Conservation (phyloP, 23 red algal species). For the Pyropia haitanensis region DNA sequence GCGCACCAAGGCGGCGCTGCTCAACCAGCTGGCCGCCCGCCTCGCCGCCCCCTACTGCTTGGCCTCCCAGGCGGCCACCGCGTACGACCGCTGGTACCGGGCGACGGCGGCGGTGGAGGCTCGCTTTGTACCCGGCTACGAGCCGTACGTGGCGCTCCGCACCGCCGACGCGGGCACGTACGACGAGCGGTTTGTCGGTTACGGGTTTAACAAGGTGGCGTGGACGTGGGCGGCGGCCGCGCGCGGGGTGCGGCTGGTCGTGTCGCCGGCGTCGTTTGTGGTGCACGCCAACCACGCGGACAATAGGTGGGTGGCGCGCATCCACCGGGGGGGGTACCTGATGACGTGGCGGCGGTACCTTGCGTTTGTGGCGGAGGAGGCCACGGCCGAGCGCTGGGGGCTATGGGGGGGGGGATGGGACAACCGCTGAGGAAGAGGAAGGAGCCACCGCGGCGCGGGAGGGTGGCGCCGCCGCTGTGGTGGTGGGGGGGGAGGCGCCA, state of each 20-base stretch:
- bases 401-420: too few species aligned
- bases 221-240: constrained; percentile 39
- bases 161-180: constrained; percentile 29
- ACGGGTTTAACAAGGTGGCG: constrained; percentile 89
- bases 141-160: constrained; percentile 72
- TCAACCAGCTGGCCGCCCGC: constrained; percentile 6
- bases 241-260: constrained; percentile 27
- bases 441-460: too few species aligned
- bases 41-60: constrained; percentile 40
- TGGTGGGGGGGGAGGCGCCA: too few species aligned
- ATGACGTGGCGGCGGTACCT: constrained; percentile 47
- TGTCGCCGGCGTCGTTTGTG: constrained; percentile 33
- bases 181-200: constrained; percentile 88
- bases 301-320: constrained; percentile 42
- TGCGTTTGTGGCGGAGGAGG: constrained; percentile 33
- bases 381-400: too few species aligned
- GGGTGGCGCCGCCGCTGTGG: too few species aligned
- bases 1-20: constrained; percentile 20
- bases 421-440: too few species aligned
- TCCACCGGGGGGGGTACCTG: constrained; percentile 29
- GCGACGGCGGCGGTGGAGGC: constrained; percentile 13
- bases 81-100: constrained; percentile 48
- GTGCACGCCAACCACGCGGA: constrained; percentile 76
- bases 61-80: constrained; percentile 46
- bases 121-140: constrained; percentile 51